Conservation (phyloP, 495 filamentous ascomycete species). For the Evernia prunastri region DNA sequence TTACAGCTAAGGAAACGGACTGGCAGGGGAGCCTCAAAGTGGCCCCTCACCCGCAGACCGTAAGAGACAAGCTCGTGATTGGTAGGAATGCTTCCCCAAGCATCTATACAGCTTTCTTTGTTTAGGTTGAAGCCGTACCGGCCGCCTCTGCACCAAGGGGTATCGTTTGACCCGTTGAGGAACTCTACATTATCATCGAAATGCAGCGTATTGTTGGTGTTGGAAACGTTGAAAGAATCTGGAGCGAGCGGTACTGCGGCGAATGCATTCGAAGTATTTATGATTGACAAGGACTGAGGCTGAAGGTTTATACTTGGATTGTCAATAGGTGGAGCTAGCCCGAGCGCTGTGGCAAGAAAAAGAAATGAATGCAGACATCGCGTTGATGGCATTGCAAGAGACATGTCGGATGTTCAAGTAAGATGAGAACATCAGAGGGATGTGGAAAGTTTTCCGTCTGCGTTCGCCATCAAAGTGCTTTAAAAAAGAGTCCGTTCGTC, state of each 20-base stretch:
- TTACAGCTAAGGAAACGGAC: not conserved
- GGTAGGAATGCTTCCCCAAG: not conserved
- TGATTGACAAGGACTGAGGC: not conserved
- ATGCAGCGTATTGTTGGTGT: not conserved
- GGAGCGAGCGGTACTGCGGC: not conserved
- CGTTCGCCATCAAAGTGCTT: no score
- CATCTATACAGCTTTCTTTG: not conserved
- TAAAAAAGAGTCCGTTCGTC: no score
- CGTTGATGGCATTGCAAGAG: no score
- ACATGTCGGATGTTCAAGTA: no score
- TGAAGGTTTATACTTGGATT: not conserved
- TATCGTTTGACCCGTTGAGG: not conserved
- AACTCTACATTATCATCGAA: not conserved
- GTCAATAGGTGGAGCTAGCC: not conserved
- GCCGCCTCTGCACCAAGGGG: not conserved
- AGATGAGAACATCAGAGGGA: no score
- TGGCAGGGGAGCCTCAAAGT: not conserved
- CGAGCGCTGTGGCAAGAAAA: not conserved
- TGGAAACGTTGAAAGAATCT: not conserved
- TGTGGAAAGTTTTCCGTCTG: no score
- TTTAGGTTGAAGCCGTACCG: not conserved
- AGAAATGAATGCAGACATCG: not conserved
- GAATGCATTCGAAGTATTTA: not conserved
- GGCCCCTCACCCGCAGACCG: not conserved
- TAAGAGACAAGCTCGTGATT: not conserved